Conservation (phyloP, 805 yeast species). For the Zygoascus biomembranicola region DNA sequence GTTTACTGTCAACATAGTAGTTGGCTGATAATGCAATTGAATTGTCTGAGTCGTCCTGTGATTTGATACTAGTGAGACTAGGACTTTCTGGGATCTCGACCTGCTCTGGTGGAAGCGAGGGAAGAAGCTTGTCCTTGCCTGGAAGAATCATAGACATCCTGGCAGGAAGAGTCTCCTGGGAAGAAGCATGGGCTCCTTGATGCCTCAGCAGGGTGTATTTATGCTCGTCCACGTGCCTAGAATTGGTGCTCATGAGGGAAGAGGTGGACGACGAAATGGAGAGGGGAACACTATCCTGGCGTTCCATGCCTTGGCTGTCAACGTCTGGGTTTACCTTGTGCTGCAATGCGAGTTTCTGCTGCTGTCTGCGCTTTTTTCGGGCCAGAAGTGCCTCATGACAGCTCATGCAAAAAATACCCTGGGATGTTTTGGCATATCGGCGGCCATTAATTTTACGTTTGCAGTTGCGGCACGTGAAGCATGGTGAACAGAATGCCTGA, state of each 20-base stretch:
- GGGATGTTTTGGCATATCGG: slow-evolving; percentile 85
- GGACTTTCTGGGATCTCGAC: neutral
- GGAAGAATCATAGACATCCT: neutral
- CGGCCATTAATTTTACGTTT: slow-evolving; percentile 77
- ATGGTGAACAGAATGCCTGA: slow-evolving; percentile 84
- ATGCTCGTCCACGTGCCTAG: neutral
- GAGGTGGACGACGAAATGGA: neutral
- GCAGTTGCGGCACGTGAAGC: slow-evolving; percentile 88
- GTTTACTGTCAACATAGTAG: neutral
- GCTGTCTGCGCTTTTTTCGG: slow-evolving; percentile 48
- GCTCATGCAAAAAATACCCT: slow-evolving; percentile 85
- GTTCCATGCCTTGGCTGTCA: neutral
- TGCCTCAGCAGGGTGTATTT: neutral
- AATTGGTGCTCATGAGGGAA: neutral
- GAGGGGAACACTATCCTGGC: neutral
- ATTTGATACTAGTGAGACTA: neutral
- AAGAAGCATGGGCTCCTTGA: neutral
- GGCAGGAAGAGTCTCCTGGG: neutral
- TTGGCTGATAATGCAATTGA: neutral
- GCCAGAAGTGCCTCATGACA: slow-evolving; percentile 82
- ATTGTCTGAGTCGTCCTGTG: neutral
- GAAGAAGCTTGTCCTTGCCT: neutral
- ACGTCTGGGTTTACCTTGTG: neutral
- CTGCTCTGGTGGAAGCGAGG: neutral
- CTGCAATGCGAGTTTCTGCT: neutral